Evolutionary conservation across 2,329 filamentous ascomycete species (phyloP).

Genomic region (Botrytis paeoniae): DNA sequence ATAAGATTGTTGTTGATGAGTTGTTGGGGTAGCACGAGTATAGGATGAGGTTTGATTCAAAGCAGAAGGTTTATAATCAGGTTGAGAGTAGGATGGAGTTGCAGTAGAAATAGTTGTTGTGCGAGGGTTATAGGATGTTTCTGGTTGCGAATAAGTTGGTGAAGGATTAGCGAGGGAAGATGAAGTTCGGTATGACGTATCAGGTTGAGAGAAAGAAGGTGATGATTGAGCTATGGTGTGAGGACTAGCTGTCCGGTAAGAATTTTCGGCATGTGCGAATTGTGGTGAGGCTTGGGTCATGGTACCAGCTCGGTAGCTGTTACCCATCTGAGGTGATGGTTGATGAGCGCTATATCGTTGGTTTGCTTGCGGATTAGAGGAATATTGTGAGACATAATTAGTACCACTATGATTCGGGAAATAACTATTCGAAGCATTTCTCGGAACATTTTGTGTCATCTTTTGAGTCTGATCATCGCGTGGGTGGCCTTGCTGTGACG

Average conservation of each 20-base stretch:
- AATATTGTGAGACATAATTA: conserved; percentile 35
- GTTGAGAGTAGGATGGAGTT: conserved; percentile 32
- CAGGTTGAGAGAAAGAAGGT: conserved; percentile 33
- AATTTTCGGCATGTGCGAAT: conserved; percentile 34
- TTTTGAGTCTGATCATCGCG: conserved; percentile 32
- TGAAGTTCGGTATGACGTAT: conserved; percentile 29
- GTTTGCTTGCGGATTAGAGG: conserved; percentile 32
- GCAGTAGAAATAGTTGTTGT: conserved; percentile 31
- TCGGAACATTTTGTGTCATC: conserved; percentile 26
- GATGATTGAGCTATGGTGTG: conserved; percentile 34
- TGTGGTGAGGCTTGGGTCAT: conserved; percentile 34
- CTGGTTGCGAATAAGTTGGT: conserved; percentile 34
- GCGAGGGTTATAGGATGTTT: conserved; percentile 29
- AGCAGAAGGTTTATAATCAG: conserved; percentile 25
- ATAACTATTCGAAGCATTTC: conserved; percentile 33
- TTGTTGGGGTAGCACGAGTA: conserved; percentile 30
- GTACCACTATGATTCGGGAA: conserved; percentile 30
- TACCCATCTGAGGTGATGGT: conserved; percentile 35
- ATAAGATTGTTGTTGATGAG: conserved; percentile 34
- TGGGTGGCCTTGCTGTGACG: conserved; percentile 30
- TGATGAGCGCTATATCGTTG: conserved; percentile 35
- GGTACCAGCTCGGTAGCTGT: conserved; percentile 29
- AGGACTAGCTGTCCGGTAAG: conserved; percentile 35
- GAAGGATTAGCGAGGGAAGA: conserved; percentile 32
- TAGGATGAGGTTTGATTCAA: conserved; percentile 29